Conservation (phyloP, 257 asterid genomes). For the Solanum megistacrolobum region DNA sequence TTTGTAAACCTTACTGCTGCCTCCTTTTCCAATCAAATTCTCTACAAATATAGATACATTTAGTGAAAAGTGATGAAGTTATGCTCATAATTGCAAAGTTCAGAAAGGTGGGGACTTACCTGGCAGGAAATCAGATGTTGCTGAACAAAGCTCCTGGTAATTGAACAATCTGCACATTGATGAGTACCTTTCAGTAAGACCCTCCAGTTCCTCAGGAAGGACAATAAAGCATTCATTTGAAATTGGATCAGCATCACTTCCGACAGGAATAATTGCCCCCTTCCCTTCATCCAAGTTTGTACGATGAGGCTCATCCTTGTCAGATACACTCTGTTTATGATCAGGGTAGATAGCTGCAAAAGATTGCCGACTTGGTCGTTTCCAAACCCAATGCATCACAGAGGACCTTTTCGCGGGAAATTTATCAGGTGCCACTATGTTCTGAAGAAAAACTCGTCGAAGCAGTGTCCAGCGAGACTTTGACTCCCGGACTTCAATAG, state of each 20-base stretch:
- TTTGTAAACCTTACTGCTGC: slow-evolving; percentile 77
- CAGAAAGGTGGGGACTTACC: slow-evolving; percentile 34
- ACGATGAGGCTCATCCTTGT: slow-evolving; percentile 17
- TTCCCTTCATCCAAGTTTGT: slow-evolving; percentile 23
- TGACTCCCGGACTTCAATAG: slow-evolving; percentile 22
- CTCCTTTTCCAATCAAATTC: slow-evolving; percentile 80
- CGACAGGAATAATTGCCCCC: slow-evolving; percentile 28
- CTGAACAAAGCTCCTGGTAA: slow-evolving; percentile 62
- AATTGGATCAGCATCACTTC: slow-evolving; percentile 14
- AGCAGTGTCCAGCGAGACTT: slow-evolving; percentile 60
- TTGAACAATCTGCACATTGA: slow-evolving; percentile 44
- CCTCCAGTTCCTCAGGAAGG: slow-evolving; percentile 42
- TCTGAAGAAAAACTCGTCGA: slow-evolving; percentile 34
- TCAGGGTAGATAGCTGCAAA: slow-evolving; percentile 62
- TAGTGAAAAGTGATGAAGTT: neutral
- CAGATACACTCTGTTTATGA: slow-evolving; percentile 38
- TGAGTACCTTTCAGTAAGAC: slow-evolving; percentile 43
- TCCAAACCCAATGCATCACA: slow-evolving; percentile 35
- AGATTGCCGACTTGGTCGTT: slow-evolving; percentile 47
- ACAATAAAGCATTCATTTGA: slow-evolving; percentile 10
- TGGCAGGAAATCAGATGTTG: slow-evolving; percentile 49
- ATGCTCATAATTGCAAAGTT: neutral
- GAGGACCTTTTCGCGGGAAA: slow-evolving; percentile 37
- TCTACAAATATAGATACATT: slow-evolving; percentile 26
- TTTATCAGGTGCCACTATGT: slow-evolving; percentile 16